A percentile compares a stretch with the other conserved stretches of the same genome.
Conservation (phyloP, 2,329 filamentous ascomycete genomes). For the Nemania sp. region DNA sequence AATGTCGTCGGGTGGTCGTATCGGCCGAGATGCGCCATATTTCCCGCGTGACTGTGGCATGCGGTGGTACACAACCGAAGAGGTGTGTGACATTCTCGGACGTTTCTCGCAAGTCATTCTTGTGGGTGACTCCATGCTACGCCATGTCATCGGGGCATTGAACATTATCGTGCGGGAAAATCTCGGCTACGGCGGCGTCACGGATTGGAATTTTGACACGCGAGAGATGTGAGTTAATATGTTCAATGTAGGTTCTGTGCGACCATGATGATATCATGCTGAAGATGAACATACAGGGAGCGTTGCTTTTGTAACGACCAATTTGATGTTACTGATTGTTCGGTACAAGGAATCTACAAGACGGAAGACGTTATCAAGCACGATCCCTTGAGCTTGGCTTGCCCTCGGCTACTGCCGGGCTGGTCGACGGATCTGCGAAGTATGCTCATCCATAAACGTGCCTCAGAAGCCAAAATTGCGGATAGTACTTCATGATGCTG, state of each 20-base stretch:
- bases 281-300: slow-evolving; percentile 35
- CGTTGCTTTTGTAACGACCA: slow-evolving; percentile 54
- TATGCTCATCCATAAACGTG: too few relatives aligned
- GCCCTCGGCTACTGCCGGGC: slow-evolving; percentile 40
- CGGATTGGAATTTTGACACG: slow-evolving; percentile 52
- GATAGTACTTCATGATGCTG: slow-evolving; percentile 10
- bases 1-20: slow-evolving; percentile 48
- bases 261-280: slow-evolving; percentile 6
- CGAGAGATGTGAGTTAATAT: slow-evolving; percentile 43
- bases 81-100: slow-evolving; percentile 49
- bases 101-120: slow-evolving; percentile 51
- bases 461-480: too few relatives aligned
- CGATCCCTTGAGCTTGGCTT: slow-evolving; percentile 47
- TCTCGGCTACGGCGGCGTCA: slow-evolving; percentile 52
- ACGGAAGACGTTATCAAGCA: slow-evolving; percentile 48
- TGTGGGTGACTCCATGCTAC: slow-evolving; percentile 53
- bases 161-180: slow-evolving; percentile 51
- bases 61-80: slow-evolving; percentile 50
- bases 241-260: neutral
- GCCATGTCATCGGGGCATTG: slow-evolving; percentile 51
- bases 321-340: slow-evolving; percentile 53
- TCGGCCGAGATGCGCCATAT: slow-evolving; percentile 50
- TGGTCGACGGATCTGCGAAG: slow-evolving; percentile 36
- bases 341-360: slow-evolving; percentile 52
- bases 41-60: slow-evolving; percentile 51